Percentiles rank a stretch among this genome's conserved stretches.
phyloP scores from a whole-genome alignment of 257 asterid genomes.

The Marsdenia floribunda region DNA sequence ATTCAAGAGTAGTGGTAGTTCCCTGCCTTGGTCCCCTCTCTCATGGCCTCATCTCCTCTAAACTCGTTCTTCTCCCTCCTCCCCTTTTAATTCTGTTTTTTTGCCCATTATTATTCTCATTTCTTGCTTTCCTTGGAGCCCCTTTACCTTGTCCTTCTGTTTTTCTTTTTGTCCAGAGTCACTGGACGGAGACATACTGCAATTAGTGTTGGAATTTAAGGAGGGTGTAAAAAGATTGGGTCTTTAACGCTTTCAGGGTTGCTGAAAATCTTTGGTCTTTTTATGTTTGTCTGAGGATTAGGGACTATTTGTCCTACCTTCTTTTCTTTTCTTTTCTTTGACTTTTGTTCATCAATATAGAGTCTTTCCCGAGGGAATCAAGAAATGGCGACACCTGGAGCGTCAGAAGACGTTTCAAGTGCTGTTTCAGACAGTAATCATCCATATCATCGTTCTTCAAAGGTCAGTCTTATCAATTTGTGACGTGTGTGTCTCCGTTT shows the following conservation, averaged over 20 bases:
- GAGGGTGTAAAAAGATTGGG: neutral
- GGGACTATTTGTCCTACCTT: neutral
- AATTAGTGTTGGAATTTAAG: neutral
- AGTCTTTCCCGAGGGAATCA: neutral
- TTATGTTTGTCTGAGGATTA: neutral
- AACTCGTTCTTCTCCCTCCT: neutral
- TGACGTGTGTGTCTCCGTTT: neutral
- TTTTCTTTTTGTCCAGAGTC: neutral
- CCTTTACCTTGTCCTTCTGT: neutral
- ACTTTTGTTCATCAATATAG: slow-evolving; percentile 2
- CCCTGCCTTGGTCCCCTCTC: neutral
- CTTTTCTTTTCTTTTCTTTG: neutral
- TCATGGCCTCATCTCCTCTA: neutral
- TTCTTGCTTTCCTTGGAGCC: neutral
- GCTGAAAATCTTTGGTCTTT: neutral
- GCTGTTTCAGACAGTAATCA: slow-evolving; percentile 18
- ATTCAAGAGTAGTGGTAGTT: neutral
- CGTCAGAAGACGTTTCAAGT: slow-evolving; percentile 13
- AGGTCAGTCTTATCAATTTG: slow-evolving; percentile 5
- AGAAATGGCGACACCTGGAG: slow-evolving; percentile 21
- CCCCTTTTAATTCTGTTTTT: neutral
- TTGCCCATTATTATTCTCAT: neutral
- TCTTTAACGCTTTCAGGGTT: neutral
- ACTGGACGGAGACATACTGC: neutral
- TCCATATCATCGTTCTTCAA: slow-evolving; percentile 6